phyloP scores from a whole-genome alignment of 2,329 filamentous ascomycete species.

The Claviceps pusilla region DNA sequence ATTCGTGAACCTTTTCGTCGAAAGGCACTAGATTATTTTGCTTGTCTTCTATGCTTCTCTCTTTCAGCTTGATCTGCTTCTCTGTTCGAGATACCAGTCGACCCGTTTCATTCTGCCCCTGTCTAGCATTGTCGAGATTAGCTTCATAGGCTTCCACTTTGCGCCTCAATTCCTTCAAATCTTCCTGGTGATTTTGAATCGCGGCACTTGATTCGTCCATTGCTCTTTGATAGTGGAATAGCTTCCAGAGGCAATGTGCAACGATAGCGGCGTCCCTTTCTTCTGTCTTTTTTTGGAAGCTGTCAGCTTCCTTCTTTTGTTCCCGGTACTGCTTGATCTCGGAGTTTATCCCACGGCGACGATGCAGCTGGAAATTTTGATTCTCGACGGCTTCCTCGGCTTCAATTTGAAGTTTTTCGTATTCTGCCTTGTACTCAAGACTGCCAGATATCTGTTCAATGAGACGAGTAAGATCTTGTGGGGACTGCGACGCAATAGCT shows the following conservation, averaged over 20 bases:
- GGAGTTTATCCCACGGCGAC: constrained; percentile 85
- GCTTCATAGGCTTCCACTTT: constrained; percentile 74
- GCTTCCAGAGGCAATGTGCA: constrained; percentile 88
- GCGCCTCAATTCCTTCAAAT: constrained; percentile 81
- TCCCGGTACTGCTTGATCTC: constrained; percentile 97
- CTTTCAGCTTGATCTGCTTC: constrained; percentile 68
- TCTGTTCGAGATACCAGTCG: constrained; percentile 72
- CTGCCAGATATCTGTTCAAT: constrained; percentile 98
- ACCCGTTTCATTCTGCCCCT: constrained; percentile 63
- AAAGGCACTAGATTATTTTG: constrained; percentile 77
- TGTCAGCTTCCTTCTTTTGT: constrained; percentile 90
- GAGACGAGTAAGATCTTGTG: constrained; percentile 79
- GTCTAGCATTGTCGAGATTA: constrained; percentile 65
- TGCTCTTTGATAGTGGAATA: constrained; percentile 84
- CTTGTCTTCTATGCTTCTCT: constrained; percentile 74
- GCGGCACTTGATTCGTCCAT: constrained; percentile 85
- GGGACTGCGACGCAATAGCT: constrained; percentile 86
- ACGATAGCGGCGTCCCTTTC: constrained; percentile 85
- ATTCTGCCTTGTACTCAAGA: constrained; percentile 84
- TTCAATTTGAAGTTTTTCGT: constrained; percentile 77
- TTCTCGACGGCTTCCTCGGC: constrained; percentile 78
- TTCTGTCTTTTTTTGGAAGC: constrained; percentile 77
- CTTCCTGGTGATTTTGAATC: constrained; percentile 87
- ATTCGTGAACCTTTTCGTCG: constrained; percentile 79
- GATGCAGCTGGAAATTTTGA: constrained; percentile 73